A percentile compares a stretch with the other conserved stretches of the same genome.
Evolutionary conservation across 805 yeast species (phyloP).

Genomic region (Candida sonorensis): DNA sequence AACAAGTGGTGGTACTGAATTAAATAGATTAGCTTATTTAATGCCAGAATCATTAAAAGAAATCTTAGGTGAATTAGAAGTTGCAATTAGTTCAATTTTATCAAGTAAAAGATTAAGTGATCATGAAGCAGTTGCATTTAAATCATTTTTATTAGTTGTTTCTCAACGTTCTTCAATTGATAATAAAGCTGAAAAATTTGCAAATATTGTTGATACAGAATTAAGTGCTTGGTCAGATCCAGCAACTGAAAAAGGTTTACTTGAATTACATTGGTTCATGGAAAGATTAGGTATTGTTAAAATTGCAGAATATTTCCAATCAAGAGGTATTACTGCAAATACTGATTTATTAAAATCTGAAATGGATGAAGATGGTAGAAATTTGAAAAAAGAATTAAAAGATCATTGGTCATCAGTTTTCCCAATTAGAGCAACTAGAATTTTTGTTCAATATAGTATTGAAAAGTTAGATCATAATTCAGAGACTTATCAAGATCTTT

Average conservation of each 20-base stretch:
- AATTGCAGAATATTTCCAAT: slow-evolving; percentile 85
- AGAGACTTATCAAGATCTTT: slow-evolving; percentile 61
- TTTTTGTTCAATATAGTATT: slow-evolving; percentile 90
- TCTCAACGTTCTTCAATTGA: slow-evolving; percentile 77
- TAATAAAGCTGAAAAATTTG: slow-evolving; percentile 66
- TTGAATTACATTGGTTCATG: slow-evolving; percentile 96
- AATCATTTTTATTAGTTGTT: slow-evolving; percentile 84
- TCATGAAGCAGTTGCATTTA: slow-evolving; percentile 91
- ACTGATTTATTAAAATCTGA: slow-evolving; percentile 70
- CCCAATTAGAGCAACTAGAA: slow-evolving; percentile 93
- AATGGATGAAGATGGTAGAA: slow-evolving; percentile 86
- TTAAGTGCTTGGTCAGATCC: slow-evolving; percentile 89
- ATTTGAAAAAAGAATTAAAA: slow-evolving; percentile 68
- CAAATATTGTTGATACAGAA: slow-evolving; percentile 89
- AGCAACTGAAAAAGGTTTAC: slow-evolving; percentile 79
- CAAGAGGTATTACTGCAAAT: slow-evolving; percentile 69
- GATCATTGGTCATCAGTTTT: slow-evolving; percentile 92
- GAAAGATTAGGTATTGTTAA: slow-evolving; percentile 91
- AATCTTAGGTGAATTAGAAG: slow-evolving; percentile 76
- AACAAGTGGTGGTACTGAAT: slow-evolving; percentile 89
- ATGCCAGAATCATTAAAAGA: slow-evolving; percentile 87
- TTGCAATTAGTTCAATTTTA: slow-evolving; percentile 67
- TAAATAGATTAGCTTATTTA: slow-evolving; percentile 86
- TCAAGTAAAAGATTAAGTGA: slow-evolving; percentile 66
- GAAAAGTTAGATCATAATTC: slow-evolving; percentile 81